These are phyloP conservation scores for Mycena olivaceomarginata DNA, from an alignment of 768 basidiomycete genomes.

Conservation along the genomic window DNA sequence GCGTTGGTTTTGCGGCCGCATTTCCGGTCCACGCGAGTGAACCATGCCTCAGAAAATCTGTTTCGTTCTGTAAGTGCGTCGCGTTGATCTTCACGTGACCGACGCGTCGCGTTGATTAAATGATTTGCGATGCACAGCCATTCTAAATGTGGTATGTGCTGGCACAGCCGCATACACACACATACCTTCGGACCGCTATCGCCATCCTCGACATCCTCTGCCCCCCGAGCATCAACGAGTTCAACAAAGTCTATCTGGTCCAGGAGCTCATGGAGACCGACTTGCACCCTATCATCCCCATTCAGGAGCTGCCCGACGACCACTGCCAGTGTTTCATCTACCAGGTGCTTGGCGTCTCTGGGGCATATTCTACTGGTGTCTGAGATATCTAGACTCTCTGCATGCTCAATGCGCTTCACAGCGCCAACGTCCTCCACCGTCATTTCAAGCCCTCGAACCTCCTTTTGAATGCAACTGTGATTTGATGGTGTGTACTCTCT, in stretches of 20 bases:
- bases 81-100: no score
- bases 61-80: constrained; percentile 10
- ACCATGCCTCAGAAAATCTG: background rate
- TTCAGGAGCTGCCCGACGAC: constrained; percentile 95
- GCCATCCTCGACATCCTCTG: constrained; percentile 95
- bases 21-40: constrained; percentile 19
- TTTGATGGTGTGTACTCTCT: constrained; percentile 83
- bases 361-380: background rate
- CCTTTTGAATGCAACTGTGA: constrained; percentile 96
- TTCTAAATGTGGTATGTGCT: no score
- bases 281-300: constrained; percentile 96
- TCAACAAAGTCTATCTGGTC: constrained; percentile 89
- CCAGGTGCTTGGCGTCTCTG: constrained; percentile 69
- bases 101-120: no score
- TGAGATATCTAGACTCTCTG: constrained; percentile 79
- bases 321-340: constrained; percentile 99
- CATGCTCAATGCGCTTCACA: constrained; percentile 95
- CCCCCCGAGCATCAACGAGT: constrained; percentile 83
- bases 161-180: no score
- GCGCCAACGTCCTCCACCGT: constrained; percentile 95
- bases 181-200: no score
- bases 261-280: constrained; percentile 95
- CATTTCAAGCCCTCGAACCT: constrained; percentile 98
- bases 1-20: constrained; percentile 8
- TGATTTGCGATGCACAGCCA: no score